Evolutionary conservation across 2,329 filamentous ascomycete genomes (phyloP), one percentile per base, ranked within the genome.

Genomic region (Aureobasidium sp.): DNA sequence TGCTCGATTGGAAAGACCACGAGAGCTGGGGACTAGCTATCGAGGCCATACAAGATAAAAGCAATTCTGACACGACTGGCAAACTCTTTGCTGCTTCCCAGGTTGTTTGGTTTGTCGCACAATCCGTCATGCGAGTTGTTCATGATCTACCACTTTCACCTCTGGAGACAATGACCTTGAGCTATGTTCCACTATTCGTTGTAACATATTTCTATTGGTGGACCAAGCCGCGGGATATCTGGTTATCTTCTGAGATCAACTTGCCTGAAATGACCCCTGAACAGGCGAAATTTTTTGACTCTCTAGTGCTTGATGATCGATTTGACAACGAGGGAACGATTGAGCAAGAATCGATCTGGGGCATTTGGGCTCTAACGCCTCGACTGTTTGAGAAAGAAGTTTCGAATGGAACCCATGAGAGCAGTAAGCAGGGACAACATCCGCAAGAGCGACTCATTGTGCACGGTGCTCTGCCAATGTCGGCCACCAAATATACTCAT

Each of bases 181-280:
- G 71, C 37, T 74, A 74, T 57, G 70, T 76, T n/a, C 70, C 72
- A 26, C 67, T 72, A 20, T 70, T 74, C 61, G 68, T 70, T 0
- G 65, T 71, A 9, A 73, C 73, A 4, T 73, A 73, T 59, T 69
- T 70, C 60, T 71, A 71, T 51, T 76, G 74, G 73, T 72, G 72
- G 67, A 61, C 71, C 55, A 75, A 75, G 57, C 74, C 74, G 1
- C 72, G 71, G 55, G 72, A 75, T 64, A 70, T 76, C 17, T 65
- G 68, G 62, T 71, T 70, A 15, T 69, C 73, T 8, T 68, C 70
- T 0, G 59, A 71, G 27, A 65, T 73, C 36, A 63, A 69, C 20
- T 66, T 73, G 7, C 71, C 70, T n/a, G 37, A 63, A 1, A 70
- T 74, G 69, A 59, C 62, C 32, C 32, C 46, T 17, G 63, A 66